These are phyloP conservation scores for Salicornia ramosissima DNA, from an alignment of 148 eudicot genomes.

Conservation along the genomic window DNA sequence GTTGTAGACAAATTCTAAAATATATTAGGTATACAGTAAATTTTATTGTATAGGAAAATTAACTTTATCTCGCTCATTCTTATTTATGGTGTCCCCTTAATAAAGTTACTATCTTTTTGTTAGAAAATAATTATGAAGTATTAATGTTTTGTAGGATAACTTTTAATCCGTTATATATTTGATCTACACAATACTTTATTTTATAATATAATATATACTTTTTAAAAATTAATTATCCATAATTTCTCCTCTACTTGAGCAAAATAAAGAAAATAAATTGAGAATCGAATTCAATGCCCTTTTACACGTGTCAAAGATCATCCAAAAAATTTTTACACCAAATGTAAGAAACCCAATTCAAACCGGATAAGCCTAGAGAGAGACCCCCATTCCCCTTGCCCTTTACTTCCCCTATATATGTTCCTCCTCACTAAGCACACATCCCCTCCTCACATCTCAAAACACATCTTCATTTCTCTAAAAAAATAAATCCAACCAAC, in stretches of 20 bases:
- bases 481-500: background rate
- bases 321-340: background rate
- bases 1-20: no score
- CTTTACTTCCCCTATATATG: constrained; percentile 27
- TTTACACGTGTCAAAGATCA: constrained; percentile 20
- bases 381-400: constrained; percentile 12
- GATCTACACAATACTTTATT: no score
- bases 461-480: background rate
- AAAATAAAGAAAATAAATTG: constrained; percentile 8
- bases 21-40: no score
- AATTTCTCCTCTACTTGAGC: background rate
- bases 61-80: no score
- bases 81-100: no score
- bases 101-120: no score
- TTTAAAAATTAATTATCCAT: no score
- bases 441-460: constrained; percentile 14
- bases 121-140: no score
- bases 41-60: no score
- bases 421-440: constrained; percentile 21
- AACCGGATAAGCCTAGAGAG: constrained; percentile 29
- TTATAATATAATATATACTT: no score
- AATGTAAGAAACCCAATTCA: constrained; percentile 17
- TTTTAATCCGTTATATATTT: no score
- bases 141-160: no score
- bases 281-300: constrained; percentile 11